A percentile compares a stretch with the other conserved stretches of the same genome.
These are phyloP conservation scores for Stephania cephalantha DNA, from an alignment of 164 flowering plant genomes.

Conservation along the genomic window DNA sequence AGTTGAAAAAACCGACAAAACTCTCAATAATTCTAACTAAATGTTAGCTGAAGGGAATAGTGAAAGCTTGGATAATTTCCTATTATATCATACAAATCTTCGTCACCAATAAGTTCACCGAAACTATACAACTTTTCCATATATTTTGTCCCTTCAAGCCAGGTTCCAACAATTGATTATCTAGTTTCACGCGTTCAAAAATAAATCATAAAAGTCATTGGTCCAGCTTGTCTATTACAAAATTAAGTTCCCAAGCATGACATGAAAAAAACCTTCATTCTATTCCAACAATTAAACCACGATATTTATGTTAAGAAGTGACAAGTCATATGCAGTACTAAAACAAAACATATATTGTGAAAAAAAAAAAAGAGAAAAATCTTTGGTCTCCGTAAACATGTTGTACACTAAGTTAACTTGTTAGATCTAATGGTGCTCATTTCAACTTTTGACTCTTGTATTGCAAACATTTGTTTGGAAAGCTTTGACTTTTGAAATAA, in stretches of 20 bases:
- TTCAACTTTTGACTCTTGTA: neutral
- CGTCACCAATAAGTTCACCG: no score
- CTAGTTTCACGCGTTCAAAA: no score
- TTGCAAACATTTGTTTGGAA: neutral
- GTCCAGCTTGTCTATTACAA: neutral
- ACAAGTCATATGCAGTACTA: neutral
- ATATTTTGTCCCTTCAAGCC: no score
- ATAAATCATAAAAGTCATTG: no score
- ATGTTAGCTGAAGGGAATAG: no score
- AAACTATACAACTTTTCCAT: no score
- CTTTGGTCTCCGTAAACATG: neutral
- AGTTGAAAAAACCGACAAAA: no score
- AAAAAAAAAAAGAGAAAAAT: neutral
- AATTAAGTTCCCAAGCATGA: neutral
- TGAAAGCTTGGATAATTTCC: no score
- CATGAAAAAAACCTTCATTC: neutral
- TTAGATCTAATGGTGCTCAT: neutral
- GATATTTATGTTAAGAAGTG: neutral
- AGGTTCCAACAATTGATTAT: no score
- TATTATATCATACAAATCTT: no score
- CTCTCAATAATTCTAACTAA: no score
- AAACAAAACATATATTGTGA: neutral
- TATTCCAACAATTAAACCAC: neutral
- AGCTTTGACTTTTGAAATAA: neutral
- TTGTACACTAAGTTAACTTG: neutral